These are phyloP conservation scores for Crucihimalaya himalaica DNA, from an alignment of 345 rosid genomes.

Conservation along the genomic window DNA sequence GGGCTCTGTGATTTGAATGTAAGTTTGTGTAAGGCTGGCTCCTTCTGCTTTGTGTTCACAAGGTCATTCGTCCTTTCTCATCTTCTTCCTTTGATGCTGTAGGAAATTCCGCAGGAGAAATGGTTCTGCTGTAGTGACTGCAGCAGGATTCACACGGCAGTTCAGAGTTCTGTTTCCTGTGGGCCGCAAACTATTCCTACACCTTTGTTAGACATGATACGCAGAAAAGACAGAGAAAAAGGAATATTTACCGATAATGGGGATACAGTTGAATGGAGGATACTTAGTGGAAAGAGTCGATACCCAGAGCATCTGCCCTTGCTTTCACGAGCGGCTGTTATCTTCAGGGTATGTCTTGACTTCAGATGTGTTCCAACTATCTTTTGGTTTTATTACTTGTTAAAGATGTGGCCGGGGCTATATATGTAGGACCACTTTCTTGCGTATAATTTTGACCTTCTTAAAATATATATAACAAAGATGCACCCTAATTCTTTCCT, in stretches of 20 bases:
- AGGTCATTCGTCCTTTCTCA: conserved; percentile 27
- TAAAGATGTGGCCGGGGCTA: conserved; percentile 9
- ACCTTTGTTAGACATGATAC: conserved; percentile 54
- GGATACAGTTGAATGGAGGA: conserved; percentile 69
- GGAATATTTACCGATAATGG: conserved; percentile 51
- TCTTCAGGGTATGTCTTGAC: conserved; percentile 70
- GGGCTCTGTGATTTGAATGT: conserved; percentile 82
- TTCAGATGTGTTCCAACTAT: conserved; percentile 8
- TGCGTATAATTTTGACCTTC: background rate
- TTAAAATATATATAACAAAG: background rate
- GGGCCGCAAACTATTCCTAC: conserved; percentile 63
- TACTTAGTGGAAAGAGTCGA: conserved; percentile 82
- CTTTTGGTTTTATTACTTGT: background rate
- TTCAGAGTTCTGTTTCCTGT: conserved; percentile 62
- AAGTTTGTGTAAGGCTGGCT: conserved; percentile 42
- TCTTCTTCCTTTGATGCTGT: conserved; percentile 17
- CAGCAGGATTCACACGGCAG: conserved; percentile 56
- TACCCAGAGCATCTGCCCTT: conserved; percentile 63
- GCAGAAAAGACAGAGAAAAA: conserved; percentile 68
- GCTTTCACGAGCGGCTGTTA: conserved; percentile 77
- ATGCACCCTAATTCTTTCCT: conserved; percentile 27
- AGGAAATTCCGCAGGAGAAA: conserved; percentile 82
- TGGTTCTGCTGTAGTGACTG: conserved; percentile 96
- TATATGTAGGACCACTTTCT: background rate
- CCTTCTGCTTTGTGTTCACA: conserved; percentile 8